phyloP scores from a whole-genome alignment of 192 early-diverging fungal genomes.

The Rhizophagus clarus region DNA sequence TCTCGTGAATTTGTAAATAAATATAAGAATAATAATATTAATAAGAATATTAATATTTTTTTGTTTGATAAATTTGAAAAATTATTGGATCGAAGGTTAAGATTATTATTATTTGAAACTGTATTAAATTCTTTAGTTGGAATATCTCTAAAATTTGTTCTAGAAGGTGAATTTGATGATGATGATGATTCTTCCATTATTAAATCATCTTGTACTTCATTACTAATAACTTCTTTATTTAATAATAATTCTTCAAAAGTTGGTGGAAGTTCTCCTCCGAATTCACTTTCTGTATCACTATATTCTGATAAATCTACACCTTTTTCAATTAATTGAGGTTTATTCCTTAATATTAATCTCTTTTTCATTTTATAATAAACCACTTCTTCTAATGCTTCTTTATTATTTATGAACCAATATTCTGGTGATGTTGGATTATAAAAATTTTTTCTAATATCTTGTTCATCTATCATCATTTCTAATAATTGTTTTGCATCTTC shows the following conservation, averaged over 20 bases:
- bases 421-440: constrained; percentile 10
- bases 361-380: constrained; percentile 30
- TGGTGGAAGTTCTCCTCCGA: neutral
- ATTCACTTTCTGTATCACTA: constrained; percentile 3
- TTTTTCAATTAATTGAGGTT: neutral
- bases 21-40: neutral
- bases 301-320: constrained; percentile 8
- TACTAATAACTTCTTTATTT: neutral
- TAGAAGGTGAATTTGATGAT: neutral
- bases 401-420: constrained; percentile 20
- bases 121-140: neutral
- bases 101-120: neutral
- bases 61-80: neutral
- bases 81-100: neutral
- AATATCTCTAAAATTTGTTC: neutral
- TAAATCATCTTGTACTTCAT: neutral
- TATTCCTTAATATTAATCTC: neutral
- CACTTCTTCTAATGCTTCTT: neutral
- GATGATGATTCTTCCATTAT: neutral
- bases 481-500: constrained; percentile 3
- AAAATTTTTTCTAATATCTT: neutral
- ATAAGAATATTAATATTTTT: neutral
- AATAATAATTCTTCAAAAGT: neutral
- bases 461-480: neutral
- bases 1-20: neutral